Evolutionary conservation across 495 filamentous ascomycete species (phyloP), one percentile per base, ranked within the genome.

Genomic region (Aspergillus saccharolyticus): DNA sequence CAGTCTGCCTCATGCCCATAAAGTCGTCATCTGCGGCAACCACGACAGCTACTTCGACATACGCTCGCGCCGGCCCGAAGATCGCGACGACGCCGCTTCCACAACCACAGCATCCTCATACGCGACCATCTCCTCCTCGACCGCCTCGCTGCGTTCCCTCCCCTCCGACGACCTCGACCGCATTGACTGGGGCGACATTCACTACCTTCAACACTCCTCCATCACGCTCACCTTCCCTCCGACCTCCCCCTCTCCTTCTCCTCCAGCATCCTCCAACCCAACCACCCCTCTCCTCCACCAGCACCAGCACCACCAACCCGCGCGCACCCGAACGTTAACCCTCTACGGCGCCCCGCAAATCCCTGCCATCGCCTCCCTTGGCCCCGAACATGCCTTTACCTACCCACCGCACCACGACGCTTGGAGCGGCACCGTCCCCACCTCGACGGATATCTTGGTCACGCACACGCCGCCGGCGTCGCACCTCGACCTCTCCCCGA

Each of bases 21-120:
- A 96, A 70, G 80, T 97, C 49, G 81, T 90, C 42, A 87, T 97
- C 57, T 80, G 84, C 55, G 93, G 93, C n/a, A 96, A 96, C 68
- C 91, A 96, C 69, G 92, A 96, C 63, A 82, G 80, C 62, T 92
- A 83, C 71, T 86, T 96, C 53, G 92, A 97, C 64, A 62, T 70
- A 18, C 69, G 76, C 5, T 79, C 78, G 7, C 71, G 78, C 8
- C 60, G 57, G 1, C 67, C 70, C 3, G 68, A 78, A 46, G 79
- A 82, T 56, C 68, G 66, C 55, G 66, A 70, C 50, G 64, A 74
- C 3, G 46, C 46, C 6, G 9, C 8, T 1, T 30, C 47, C 10
- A 17, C 47, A 6, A 28, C 47, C 24, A 4, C 25, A 3, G 25
- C 25, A 3, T 28, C 25, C 4, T 63, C 67, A 2, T 74, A 68